Evolutionary conservation across 768 basidiomycete genomes (phyloP).

Genomic region (Suillus decipiens): DNA sequence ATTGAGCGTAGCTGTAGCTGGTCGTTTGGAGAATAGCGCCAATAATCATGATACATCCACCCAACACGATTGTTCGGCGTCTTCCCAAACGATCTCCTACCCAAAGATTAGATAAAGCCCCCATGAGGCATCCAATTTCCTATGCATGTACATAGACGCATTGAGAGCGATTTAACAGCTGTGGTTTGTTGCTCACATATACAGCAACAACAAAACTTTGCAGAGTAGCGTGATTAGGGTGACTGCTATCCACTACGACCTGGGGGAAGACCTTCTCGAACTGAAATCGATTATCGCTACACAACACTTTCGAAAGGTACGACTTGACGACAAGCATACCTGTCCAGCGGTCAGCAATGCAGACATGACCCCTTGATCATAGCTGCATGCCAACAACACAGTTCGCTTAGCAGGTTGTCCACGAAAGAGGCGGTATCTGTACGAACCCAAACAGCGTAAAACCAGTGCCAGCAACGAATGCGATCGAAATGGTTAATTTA

Average conservation of each 20-base stretch:
- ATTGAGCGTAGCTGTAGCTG: conserved; percentile 58
- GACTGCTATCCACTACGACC: conserved; percentile 43
- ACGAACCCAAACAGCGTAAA: conserved; percentile 63
- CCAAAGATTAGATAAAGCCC: conserved; percentile 64
- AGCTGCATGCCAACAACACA: conserved; percentile 34
- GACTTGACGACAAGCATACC: conserved; percentile 27
- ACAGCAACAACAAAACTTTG: conserved; percentile 63
- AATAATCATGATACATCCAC: conserved; percentile 59
- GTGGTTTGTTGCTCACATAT: conserved; percentile 43
- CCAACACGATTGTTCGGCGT: conserved; percentile 56
- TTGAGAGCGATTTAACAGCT: not conserved
- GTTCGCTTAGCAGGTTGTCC: not conserved
- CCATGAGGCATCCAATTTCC: conserved; percentile 67
- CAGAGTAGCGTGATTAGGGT: conserved; percentile 49
- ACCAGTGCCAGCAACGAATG: conserved; percentile 58
- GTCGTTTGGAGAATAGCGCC: conserved; percentile 63
- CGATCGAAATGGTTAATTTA: conserved; percentile 48
- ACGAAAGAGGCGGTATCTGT: not conserved
- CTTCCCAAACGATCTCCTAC: conserved; percentile 62
- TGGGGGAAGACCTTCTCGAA: conserved; percentile 63
- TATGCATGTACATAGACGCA: conserved; percentile 27
- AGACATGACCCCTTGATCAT: conserved; percentile 75
- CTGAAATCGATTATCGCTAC: conserved; percentile 23
- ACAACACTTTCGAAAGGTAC: not conserved
- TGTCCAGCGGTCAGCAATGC: conserved; percentile 58